These are phyloP conservation scores for Cutaneotrichosporon dermatis DNA, from an alignment of 1,284 basidiomycete genomes.

Conservation along the genomic window DNA sequence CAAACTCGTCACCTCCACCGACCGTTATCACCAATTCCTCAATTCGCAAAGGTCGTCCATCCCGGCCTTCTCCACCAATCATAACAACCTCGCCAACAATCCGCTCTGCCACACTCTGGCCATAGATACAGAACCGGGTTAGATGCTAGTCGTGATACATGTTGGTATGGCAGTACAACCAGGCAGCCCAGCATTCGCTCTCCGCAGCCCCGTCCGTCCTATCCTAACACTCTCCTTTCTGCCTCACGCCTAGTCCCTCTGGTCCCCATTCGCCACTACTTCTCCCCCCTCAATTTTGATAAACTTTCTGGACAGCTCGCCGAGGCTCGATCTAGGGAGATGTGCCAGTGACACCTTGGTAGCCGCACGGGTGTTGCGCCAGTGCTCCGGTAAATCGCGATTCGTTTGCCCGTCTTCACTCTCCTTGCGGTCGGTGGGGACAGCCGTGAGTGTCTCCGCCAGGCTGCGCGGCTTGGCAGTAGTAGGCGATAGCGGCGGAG, in stretches of 20 bases:
- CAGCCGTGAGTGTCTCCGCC: neutral
- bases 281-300: neutral
- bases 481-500: neutral
- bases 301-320: slow-evolving; percentile 7
- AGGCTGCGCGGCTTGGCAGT: neutral
- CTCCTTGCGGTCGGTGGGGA: neutral
- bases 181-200: neutral
- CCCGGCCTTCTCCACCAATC: neutral
- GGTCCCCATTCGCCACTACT: neutral
- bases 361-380: slow-evolving; percentile 75
- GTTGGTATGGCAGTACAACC: neutral
- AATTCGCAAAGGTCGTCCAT: neutral
- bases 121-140: neutral
- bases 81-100: too few relatives aligned
- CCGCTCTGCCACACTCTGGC: too few relatives aligned
- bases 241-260: neutral
- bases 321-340: slow-evolving; percentile 10
- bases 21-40: neutral
- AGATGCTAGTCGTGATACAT: slow-evolving; percentile 2
- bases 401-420: neutral
- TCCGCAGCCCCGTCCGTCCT: too few relatives aligned
- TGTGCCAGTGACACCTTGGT: slow-evolving; percentile 66
- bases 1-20: too few relatives aligned
- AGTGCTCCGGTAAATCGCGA: slow-evolving; percentile 60
- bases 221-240: too few relatives aligned